A percentile compares a stretch with the other conserved stretches of the same genome.
Evolutionary conservation across 2,329 filamentous ascomycete genomes (phyloP).

Genomic region (Penicillium sp.): DNA sequence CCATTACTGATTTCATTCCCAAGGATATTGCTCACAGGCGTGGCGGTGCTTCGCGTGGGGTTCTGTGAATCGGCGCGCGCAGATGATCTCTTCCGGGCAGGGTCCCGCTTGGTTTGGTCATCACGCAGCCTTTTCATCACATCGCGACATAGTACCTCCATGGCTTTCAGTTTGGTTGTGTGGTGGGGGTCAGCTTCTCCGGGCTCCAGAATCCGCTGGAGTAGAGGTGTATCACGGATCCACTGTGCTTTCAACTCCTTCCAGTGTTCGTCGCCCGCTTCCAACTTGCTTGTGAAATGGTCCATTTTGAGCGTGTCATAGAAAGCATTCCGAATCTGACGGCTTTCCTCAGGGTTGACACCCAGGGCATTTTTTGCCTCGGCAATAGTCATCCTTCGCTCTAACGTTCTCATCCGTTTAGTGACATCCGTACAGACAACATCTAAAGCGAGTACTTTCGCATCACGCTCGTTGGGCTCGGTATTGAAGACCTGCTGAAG

Average conservation of each 20-base stretch:
- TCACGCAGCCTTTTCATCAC: conserved; percentile 75
- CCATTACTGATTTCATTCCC: conserved; percentile 37
- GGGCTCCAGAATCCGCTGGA: conserved; percentile 56
- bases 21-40: conserved; percentile 23
- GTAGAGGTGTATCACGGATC: conserved; percentile 58
- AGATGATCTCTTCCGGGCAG: conserved; percentile 43
- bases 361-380: conserved; percentile 72
- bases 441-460: conserved; percentile 69
- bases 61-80: conserved; percentile 23
- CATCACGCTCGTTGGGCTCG: conserved; percentile 58
- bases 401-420: conserved; percentile 69
- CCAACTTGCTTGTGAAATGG: conserved; percentile 70
- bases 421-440: conserved; percentile 79
- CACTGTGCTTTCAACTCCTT: conserved; percentile 67
- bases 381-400: conserved; percentile 67
- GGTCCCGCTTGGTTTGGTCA: conserved; percentile 59
- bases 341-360: conserved; percentile 66
- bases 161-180: conserved; percentile 59
- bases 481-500: conserved; percentile 63
- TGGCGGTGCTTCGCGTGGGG: conserved; percentile 22
- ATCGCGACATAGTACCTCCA: conserved; percentile 72
- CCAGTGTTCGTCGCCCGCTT: conserved; percentile 71
- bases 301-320: conserved; percentile 64
- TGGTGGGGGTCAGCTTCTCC: conserved; percentile 55
- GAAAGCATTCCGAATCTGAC: conserved; percentile 65